Conservation (phyloP, 768 basidiomycete species). For the Lentinus tigrinus region DNA sequence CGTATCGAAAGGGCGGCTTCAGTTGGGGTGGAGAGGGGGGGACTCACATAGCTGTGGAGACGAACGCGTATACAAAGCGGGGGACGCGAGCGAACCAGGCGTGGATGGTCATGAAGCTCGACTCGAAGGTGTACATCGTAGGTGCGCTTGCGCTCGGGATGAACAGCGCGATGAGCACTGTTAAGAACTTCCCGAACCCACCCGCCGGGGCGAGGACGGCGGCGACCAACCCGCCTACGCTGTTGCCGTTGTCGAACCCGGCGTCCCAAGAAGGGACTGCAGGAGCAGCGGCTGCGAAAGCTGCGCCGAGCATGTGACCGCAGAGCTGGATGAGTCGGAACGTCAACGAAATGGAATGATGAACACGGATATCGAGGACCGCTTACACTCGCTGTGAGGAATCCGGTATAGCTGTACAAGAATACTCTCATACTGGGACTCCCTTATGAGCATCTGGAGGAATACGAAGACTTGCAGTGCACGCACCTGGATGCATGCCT, state of each 20-base stretch:
- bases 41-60: conserved; percentile 45
- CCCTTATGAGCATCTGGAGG: too few species aligned
- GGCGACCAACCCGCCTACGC: conserved; percentile 43
- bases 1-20: not conserved
- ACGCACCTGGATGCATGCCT: conserved; percentile 29
- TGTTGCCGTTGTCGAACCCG: conserved; percentile 38
- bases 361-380: not conserved
- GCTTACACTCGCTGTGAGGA: conserved; percentile 41
- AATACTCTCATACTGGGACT: conserved; percentile 37
- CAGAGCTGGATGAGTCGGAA: conserved; percentile 29
- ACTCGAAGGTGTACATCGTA: conserved; percentile 57
- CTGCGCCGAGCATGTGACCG: conserved; percentile 43
- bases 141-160: conserved; percentile 57
- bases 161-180: conserved; percentile 50
- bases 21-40: not conserved
- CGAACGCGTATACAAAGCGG: conserved; percentile 45
- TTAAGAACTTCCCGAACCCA: conserved; percentile 47
- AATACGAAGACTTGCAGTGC: not conserved
- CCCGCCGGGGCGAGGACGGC: conserved; percentile 39
- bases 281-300: conserved; percentile 43
- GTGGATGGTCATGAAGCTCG: conserved; percentile 43
- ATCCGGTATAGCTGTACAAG: conserved; percentile 46
- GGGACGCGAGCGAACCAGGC: conserved; percentile 37
- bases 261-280: conserved; percentile 38
- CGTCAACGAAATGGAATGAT: not conserved